These are phyloP conservation scores for Penicillium sp. DNA, from an alignment of 2,329 filamentous ascomycete genomes.

Conservation along the genomic window DNA sequence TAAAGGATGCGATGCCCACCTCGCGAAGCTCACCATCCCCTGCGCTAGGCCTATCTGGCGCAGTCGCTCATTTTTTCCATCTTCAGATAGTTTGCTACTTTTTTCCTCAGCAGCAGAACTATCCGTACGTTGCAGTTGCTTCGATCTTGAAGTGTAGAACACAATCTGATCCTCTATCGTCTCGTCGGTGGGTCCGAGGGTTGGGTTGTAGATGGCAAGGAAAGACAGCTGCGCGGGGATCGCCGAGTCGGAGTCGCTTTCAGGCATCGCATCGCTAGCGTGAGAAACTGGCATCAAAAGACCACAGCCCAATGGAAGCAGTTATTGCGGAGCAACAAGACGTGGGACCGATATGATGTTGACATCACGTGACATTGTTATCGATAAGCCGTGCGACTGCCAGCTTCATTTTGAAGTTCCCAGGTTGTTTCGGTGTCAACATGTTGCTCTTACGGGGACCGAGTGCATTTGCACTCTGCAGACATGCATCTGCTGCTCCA, in stretches of 20 bases:
- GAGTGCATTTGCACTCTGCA: slow-evolving; percentile 24
- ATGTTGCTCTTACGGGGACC: slow-evolving; percentile 29
- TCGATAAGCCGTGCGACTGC: slow-evolving; percentile 23
- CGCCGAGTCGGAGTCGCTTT: slow-evolving; percentile 42
- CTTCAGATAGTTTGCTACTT: slow-evolving; percentile 42
- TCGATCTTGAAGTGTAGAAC: slow-evolving; percentile 71
- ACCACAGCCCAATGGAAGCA: slow-evolving; percentile 9
- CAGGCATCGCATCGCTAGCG: slow-evolving; percentile 39
- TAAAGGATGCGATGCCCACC: slow-evolving; percentile 45
- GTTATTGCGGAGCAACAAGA: slow-evolving; percentile 9
- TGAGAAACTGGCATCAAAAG: slow-evolving; percentile 11
- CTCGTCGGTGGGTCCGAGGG: slow-evolving; percentile 69
- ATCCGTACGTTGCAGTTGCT: slow-evolving; percentile 26
- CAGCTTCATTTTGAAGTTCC: slow-evolving; percentile 9
- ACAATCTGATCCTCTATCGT: slow-evolving; percentile 79
- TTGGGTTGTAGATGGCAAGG: slow-evolving; percentile 91
- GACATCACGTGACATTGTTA: slow-evolving; percentile 39
- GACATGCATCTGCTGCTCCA: slow-evolving; percentile 10
- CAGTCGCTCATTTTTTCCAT: slow-evolving; percentile 79
- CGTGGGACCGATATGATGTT: slow-evolving; percentile 24
- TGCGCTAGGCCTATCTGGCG: slow-evolving; percentile 94
- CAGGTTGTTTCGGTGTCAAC: slow-evolving; percentile 1
- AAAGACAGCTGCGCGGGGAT: slow-evolving; percentile 83
- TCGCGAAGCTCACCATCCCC: slow-evolving; percentile 90
- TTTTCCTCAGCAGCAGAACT: slow-evolving; percentile 19